Conservation (phyloP, 2,329 filamentous ascomycete genomes). For the Xylariaceae sp. region DNA sequence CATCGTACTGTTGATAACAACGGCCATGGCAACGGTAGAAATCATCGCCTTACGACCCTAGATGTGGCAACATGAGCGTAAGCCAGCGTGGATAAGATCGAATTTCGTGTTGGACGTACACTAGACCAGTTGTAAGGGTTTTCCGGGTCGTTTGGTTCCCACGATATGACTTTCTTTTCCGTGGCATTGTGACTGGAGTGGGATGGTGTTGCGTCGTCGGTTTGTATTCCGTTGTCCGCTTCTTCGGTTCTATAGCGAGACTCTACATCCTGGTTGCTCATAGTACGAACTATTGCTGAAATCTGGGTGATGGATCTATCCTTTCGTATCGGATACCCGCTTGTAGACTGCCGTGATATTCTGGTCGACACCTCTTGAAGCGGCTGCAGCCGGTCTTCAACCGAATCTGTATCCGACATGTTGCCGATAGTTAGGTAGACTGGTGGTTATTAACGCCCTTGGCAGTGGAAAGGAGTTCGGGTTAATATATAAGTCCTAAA, state of each 20-base stretch:
- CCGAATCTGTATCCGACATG: conserved; percentile 8
- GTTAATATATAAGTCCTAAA: not conserved
- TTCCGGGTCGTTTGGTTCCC: conserved; percentile 44
- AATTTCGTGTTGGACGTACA: conserved; percentile 20
- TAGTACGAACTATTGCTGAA: conserved; percentile 24
- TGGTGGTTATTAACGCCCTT: not conserved
- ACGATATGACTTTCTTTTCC: conserved; percentile 38
- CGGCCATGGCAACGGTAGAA: conserved; percentile 49
- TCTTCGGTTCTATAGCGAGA: conserved; percentile 39
- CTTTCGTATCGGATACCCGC: not conserved
- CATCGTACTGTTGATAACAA: conserved; percentile 64
- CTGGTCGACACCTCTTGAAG: conserved; percentile 5
- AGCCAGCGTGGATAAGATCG: not conserved
- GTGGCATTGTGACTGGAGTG: conserved; percentile 18
- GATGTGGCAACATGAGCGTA: not conserved
- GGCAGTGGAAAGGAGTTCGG: not conserved
- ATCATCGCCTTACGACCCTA: conserved; percentile 52
- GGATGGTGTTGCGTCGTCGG: conserved; percentile 11
- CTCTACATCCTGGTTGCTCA: conserved; percentile 40
- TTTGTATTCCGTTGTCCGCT: conserved; percentile 33
- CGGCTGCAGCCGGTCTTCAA: not conserved
- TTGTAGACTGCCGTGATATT: conserved; percentile 9
- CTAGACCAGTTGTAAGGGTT: conserved; percentile 51
- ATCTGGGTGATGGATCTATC: conserved; percentile 14
- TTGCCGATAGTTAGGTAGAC: not conserved